These are phyloP conservation scores for Leucocoprinus leucothites DNA, from an alignment of 768 basidiomycete genomes.

Conservation along the genomic window DNA sequence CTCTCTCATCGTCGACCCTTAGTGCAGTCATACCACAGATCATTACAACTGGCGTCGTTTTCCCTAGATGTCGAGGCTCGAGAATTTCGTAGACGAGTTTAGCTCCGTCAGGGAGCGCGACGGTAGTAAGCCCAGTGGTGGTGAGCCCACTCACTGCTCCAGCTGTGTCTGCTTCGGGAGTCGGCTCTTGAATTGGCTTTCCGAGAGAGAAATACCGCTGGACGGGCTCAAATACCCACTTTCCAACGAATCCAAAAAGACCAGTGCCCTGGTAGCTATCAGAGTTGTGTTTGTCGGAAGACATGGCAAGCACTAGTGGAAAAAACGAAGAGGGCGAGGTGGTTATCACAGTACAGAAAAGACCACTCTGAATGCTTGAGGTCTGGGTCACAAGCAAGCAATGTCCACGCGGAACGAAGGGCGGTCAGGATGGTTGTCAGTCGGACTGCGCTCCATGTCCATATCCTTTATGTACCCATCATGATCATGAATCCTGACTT, in stretches of 20 bases:
- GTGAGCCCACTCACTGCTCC: constrained; percentile 10
- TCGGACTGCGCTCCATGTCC: too few relatives aligned
- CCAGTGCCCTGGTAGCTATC: constrained; percentile 6
- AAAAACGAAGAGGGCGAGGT: not conserved
- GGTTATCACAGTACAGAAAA: not conserved
- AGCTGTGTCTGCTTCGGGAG: not conserved
- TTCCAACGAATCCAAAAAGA: not conserved
- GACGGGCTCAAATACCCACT: constrained; percentile 1
- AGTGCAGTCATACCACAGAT: constrained; percentile 39
- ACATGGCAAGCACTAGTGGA: not conserved
- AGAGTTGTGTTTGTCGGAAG: not conserved
- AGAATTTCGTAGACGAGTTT: constrained; percentile 39
- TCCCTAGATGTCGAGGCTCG: constrained; percentile 32
- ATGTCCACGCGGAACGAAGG: too few relatives aligned
- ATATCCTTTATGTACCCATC: too few relatives aligned
- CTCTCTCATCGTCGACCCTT: constrained; percentile 36
- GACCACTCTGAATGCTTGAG: not conserved
- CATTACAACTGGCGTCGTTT: constrained; percentile 34
- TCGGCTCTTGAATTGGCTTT: not conserved
- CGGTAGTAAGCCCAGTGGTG: constrained; percentile 21
- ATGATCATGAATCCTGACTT: too few relatives aligned
- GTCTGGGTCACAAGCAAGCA: too few relatives aligned
- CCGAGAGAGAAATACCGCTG: constrained; percentile 2
- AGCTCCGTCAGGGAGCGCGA: constrained; percentile 39
- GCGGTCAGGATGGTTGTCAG: too few relatives aligned